Evolutionary conservation across 129 eudicot species (phyloP).

Genomic region (Calendula officinalis): DNA sequence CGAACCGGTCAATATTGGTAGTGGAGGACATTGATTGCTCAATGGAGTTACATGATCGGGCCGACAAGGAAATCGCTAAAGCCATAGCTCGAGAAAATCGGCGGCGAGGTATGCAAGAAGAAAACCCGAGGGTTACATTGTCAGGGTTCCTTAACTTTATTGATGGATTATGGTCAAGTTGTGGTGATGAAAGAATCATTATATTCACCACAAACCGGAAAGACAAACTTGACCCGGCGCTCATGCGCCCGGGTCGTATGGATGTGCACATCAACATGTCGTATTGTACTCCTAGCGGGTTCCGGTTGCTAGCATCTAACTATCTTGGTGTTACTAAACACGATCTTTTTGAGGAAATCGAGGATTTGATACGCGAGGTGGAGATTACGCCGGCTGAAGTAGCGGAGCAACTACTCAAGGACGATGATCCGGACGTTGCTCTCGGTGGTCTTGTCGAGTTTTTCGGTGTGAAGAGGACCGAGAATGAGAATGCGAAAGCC

Average conservation of each 20-base stretch:
- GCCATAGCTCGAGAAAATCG: not conserved
- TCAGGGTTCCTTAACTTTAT: constrained; percentile 38
- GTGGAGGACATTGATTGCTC: constrained; percentile 79
- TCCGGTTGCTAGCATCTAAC: constrained; percentile 24
- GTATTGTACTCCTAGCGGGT: constrained; percentile 25
- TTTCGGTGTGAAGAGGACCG: constrained; percentile 26
- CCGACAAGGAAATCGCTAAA: not conserved
- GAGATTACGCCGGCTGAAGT: constrained; percentile 39
- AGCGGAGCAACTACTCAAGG: constrained; percentile 34
- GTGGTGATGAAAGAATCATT: constrained; percentile 36
- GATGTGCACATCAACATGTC: constrained; percentile 43
- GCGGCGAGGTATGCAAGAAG: constrained; percentile 5
- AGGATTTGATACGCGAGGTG: constrained; percentile 13
- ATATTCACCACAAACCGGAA: constrained; percentile 39
- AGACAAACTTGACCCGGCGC: constrained; percentile 34
- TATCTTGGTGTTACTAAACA: constrained; percentile 26
- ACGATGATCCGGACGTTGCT: constrained; percentile 27
- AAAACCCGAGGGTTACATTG: constrained; percentile 19
- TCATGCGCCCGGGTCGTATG: constrained; percentile 40
- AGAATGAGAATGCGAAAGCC: constrained; percentile 23
- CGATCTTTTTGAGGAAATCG: constrained; percentile 22
- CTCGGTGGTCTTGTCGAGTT: constrained; percentile 28
- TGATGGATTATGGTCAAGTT: constrained; percentile 45
- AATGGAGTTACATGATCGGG: constrained; percentile 45
- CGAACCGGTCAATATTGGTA: constrained; percentile 63